Evolutionary conservation across 208 protist genomes (phyloP).

Genomic region (Strigomonas culicis): DNA sequence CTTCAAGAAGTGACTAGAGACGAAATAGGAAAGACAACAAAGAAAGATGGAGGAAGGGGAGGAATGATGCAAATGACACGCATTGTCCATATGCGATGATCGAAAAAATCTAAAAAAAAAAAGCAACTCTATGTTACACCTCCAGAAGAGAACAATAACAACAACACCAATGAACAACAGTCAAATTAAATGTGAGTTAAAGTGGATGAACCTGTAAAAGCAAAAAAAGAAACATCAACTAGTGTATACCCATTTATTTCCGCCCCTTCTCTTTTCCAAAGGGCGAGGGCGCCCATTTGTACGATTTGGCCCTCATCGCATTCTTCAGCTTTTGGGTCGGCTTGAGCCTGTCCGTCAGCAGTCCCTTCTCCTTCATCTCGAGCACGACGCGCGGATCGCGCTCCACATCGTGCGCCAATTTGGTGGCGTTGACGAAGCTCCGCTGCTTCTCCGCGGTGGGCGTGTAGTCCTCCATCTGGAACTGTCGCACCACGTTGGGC

Average conservation of each 20-base stretch:
- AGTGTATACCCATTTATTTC: neutral
- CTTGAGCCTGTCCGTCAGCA: slow-evolving; percentile 40
- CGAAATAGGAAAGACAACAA: too few relatives aligned
- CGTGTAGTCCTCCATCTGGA: slow-evolving; percentile 86
- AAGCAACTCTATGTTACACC: slow-evolving; percentile 5
- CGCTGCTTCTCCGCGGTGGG: slow-evolving; percentile 44
- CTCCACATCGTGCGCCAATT: slow-evolving; percentile 52
- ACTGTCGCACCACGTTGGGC: slow-evolving; percentile 40
- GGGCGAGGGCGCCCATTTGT: slow-evolving; percentile 25
- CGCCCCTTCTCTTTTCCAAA: slow-evolving; percentile 15
- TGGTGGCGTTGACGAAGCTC: slow-evolving; percentile 44
- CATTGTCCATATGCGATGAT: too few relatives aligned
- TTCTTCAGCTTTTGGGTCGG: slow-evolving; percentile 44
- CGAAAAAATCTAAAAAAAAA: neutral
- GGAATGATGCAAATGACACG: too few relatives aligned
- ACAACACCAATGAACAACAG: slow-evolving; percentile 21
- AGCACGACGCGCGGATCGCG: slow-evolving; percentile 45
- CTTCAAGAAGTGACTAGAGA: too few relatives aligned
- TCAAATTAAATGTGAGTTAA: neutral
- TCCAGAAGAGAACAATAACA: neutral
- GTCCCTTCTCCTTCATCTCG: slow-evolving; percentile 39
- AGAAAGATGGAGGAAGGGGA: too few relatives aligned
- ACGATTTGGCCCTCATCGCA: slow-evolving; percentile 40
- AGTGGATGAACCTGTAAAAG: too few relatives aligned
- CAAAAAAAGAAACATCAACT: neutral